Evolutionary conservation across 2,329 filamentous ascomycete genomes (phyloP).

Genomic region (Aplosporella prunicola): DNA sequence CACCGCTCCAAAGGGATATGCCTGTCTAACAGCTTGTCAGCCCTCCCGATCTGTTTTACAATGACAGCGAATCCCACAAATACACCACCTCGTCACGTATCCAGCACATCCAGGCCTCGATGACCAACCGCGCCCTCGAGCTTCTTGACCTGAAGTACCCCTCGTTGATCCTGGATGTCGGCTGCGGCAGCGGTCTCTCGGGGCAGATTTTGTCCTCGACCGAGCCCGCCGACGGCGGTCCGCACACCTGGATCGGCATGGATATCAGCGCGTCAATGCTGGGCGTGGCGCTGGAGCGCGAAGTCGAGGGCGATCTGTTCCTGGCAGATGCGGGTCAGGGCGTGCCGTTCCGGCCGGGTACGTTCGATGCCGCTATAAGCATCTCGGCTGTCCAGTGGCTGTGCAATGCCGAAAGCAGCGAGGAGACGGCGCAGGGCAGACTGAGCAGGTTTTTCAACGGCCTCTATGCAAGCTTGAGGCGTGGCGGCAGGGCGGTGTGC

Average conservation of each 20-base stretch:
- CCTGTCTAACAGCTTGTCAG: conserved; percentile 38
- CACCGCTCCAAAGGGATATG: conserved; percentile 7
- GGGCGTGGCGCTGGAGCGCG: conserved; percentile 82
- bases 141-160: conserved; percentile 73
- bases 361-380: conserved; percentile 89
- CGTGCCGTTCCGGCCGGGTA: conserved; percentile 82
- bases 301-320: conserved; percentile 88
- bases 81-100: conserved; percentile 96
- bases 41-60: conserved; percentile 93
- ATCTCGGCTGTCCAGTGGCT: conserved; percentile 98
- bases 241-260: conserved; percentile 96
- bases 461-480: conserved; percentile 70
- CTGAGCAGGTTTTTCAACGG: conserved; percentile 85
- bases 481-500: conserved; percentile 84
- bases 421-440: conserved; percentile 69
- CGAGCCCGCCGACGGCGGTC: conserved; percentile 60
- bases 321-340: conserved; percentile 93
- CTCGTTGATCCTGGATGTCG: conserved; percentile 89
- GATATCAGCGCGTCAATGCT: conserved; percentile 94
- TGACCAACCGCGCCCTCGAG: conserved; percentile 88
- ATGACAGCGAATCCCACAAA: conserved; percentile 90
- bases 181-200: conserved; percentile 87
- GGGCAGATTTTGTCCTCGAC: conserved; percentile 84
- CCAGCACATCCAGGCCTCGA: conserved; percentile 85
- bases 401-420: conserved; percentile 85